Evolutionary conservation across 2,329 filamentous ascomycete genomes (phyloP), one percentile per base, ranked within the genome.

Genomic region (Clonostachys rosea): DNA sequence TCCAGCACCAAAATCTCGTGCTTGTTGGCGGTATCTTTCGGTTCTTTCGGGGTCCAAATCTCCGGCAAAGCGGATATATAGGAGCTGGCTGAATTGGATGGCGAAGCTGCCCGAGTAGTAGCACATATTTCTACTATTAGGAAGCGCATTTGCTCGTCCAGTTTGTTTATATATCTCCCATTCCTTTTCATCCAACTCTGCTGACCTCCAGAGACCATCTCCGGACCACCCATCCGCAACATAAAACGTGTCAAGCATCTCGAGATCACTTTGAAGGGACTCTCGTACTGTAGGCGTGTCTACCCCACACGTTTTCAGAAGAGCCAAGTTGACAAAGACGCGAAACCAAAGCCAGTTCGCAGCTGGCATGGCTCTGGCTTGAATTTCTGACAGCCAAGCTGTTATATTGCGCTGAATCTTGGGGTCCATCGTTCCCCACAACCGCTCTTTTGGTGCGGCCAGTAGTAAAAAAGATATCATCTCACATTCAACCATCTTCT

Each of bases 21-120:
- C 75, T 24, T 62, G 59, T 30, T 63, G 49, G 24, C 58, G 59
- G 52, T 71, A 77, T 10, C 48, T 51, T 10, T 59, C 59, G 5
- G 63, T 64, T n/a, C 74, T 57, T 33, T 57, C 50, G 0, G 62
- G 58, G 44, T 77, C 73, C 3, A 72, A 37, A n/a, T 74, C 67
- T 1, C 51, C 49, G 0, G 70, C 71, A 49, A 73, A 70, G 9
- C 65, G 68, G 1, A 65, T 59, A 49, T 74, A 78, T 0, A 76
- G 56, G 4, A 78, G 55, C 48, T 78, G 74, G 2, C 66, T 68
- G 35, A 76, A 78, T 46, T 78, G 75, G 9, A 78, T 74, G 0
- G 75, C 75, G 46, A 78, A 78, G 41, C 75, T 78, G 0, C 74
- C 74, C 2, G 74, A 77, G 46, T 78, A 78, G 54, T 78, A 77